These are phyloP conservation scores for Epichloe glyceriae DNA, from an alignment of 2,329 filamentous ascomycete genomes.

Conservation along the genomic window DNA sequence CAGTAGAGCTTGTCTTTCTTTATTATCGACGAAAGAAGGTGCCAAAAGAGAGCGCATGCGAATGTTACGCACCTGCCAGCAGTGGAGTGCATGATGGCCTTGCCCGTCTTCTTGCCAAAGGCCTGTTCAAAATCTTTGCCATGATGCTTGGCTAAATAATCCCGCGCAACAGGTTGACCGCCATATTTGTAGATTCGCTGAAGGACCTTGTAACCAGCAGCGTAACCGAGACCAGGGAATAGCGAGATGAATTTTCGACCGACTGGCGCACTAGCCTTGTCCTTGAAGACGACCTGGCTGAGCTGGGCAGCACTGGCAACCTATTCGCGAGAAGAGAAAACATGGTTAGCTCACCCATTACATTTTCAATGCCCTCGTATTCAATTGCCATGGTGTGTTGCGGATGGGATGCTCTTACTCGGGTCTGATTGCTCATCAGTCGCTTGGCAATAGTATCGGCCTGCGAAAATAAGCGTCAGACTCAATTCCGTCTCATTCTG, in stretches of 20 bases:
- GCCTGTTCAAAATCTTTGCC: slow-evolving; percentile 71
- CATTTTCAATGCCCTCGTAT: neutral
- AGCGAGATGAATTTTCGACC: slow-evolving; percentile 81
- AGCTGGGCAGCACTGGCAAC: slow-evolving; percentile 41
- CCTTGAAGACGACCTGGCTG: slow-evolving; percentile 88
- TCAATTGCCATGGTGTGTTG: neutral
- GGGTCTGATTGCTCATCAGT: slow-evolving; percentile 91
- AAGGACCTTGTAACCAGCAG: slow-evolving; percentile 92
- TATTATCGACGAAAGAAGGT: neutral
- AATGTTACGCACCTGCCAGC: slow-evolving; percentile 58
- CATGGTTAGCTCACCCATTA: slow-evolving; percentile 10
- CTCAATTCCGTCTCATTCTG: neutral
- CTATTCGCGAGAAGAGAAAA: slow-evolving; percentile 10
- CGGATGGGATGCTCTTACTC: slow-evolving; percentile 28
- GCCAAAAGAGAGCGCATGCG: neutral
- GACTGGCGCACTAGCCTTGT: slow-evolving; percentile 60
- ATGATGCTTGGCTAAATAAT: slow-evolving; percentile 73
- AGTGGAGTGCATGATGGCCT: slow-evolving; percentile 95
- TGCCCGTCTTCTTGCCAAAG: slow-evolving; percentile 94
- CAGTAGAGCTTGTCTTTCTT: too few species aligned
- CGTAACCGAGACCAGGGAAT: slow-evolving; percentile 94
- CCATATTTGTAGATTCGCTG: slow-evolving; percentile 99
- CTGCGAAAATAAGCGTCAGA: slow-evolving; percentile 26
- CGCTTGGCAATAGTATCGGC: slow-evolving; percentile 98
- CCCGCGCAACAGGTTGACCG: slow-evolving; percentile 86